phyloP scores from a whole-genome alignment of 192 early-diverging fungal species.

The Podila clonocystis region DNA sequence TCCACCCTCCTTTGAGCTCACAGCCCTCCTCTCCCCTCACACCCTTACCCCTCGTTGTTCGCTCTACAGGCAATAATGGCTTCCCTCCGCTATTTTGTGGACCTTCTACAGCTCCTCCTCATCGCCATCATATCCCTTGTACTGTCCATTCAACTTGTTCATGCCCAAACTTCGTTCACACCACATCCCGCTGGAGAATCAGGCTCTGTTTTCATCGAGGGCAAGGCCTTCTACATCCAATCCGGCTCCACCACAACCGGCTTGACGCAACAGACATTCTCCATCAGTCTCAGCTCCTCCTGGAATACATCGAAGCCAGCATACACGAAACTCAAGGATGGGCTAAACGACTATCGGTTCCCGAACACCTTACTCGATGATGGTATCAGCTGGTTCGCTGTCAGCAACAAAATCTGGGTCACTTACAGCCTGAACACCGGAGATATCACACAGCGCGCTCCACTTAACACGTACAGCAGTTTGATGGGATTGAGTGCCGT shows the following conservation, averaged over 20 bases:
- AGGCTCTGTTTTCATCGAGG: background rate
- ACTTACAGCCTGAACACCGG: no score
- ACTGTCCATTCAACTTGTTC: background rate
- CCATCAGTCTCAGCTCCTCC: background rate
- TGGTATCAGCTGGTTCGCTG: no score
- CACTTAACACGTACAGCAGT: no score
- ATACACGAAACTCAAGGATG: background rate
- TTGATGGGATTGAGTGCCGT: no score
- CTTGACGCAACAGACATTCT: background rate
- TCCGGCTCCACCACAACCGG: background rate
- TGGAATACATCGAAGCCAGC: background rate
- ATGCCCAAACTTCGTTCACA: background rate
- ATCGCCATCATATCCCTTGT: no score
- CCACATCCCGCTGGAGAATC: background rate
- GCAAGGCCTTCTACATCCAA: slow-evolving; percentile 4
- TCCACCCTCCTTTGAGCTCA: no score
- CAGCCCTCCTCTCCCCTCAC: background rate
- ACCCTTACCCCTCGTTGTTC: background rate
- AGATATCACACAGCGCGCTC: no score
- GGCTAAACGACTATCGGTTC: no score
- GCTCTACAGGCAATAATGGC: background rate
- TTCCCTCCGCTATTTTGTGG: background rate
- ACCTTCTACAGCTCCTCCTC: background rate
- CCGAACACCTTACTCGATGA: no score
- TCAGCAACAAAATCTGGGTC: no score